Evolutionary conservation across 306 rosid genomes (phyloP).

Genomic region (Trifolium subterraneum): DNA sequence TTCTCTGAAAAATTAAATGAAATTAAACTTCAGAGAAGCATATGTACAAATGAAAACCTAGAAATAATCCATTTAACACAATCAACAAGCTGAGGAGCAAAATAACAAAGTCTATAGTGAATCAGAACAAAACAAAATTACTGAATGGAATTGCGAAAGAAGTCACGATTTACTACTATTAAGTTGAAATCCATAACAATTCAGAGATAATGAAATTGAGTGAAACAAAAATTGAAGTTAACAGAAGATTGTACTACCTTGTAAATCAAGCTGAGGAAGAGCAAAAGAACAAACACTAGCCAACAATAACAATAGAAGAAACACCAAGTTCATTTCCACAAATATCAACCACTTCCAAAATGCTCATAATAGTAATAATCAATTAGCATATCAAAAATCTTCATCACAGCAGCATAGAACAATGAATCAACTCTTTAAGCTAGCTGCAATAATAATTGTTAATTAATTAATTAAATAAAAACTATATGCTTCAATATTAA

Average conservation of each 20-base stretch:
- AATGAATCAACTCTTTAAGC: conserved; percentile 21
- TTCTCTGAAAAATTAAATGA: neutral
- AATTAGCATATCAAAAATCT: conserved; percentile 18
- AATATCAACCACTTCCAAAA: conserved; percentile 39
- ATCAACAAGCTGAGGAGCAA: neutral
- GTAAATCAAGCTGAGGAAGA: conserved; percentile 60
- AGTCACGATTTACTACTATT: neutral
- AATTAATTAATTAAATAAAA: too few species aligned
- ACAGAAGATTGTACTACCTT: conserved; percentile 69
- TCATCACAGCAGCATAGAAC: conserved; percentile 53
- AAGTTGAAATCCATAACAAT: neutral
- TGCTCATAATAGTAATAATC: conserved; percentile 37
- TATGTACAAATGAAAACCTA: neutral
- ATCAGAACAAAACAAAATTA: neutral
- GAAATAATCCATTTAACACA: neutral
- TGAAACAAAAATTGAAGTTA: conserved; percentile 13
- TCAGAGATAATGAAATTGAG: neutral
- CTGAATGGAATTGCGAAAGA: too few species aligned
- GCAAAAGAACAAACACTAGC: conserved; percentile 52
- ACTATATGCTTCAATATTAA: too few species aligned
- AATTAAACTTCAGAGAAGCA: neutral
- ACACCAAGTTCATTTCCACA: conserved; percentile 56
- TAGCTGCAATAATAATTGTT: too few species aligned
- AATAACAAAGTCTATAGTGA: neutral
- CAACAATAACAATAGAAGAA: conserved; percentile 49